Evolutionary conservation across 2,329 filamentous ascomycete genomes (phyloP), one percentile per base, ranked within the genome.

Genomic region (Cercospora janseana): DNA sequence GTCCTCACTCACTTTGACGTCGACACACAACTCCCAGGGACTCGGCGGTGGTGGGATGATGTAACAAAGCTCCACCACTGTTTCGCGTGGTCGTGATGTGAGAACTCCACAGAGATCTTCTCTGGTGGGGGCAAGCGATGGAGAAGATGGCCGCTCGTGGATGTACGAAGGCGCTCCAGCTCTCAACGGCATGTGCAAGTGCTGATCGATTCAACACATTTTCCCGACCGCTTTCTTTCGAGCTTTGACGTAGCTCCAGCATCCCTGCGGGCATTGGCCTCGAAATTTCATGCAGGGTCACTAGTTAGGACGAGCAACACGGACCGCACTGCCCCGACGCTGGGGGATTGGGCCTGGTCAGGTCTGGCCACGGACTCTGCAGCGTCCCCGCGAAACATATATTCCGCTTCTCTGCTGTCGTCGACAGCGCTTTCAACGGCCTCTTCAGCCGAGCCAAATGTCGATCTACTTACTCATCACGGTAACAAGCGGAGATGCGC

Each of bases 241-340:
- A 47, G 44, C 44, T 47, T 47, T 47, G 44, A 47, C 44, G 44
- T 47, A 38, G 32, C 34, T 47, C 28, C 9, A 47, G 32, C 32
- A 32, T 26, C 44, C 18, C 18, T 45, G 18, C 44, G 24, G 13
- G 34, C 34, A 10, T 38, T 21, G 34, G 34, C 34, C 24, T n/a
- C 23, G n/a, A 26, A 46, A 15, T 20, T 28, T 8, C 7, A 37
- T 38, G 31, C 44, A 46, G 43, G 43, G 43, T 18, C 29, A 26
- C n/a, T 15, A 21, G 27, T 16, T 15, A 13, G 24, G 20, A 15
- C 43, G 28, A 31, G 29, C n/a, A 12, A 27, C 31, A 21, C 43
- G 43, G 43, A 35, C 21, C 43, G 29, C 18, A 12, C 24, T 23
- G 21, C 21, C 43, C 43, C 31, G 43, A 35, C 23, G 15, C 13